Percentiles rank a stretch among this genome's conserved stretches.
phyloP scores from a whole-genome alignment of 2,329 filamentous ascomycete species.

The Blastomyces gilchristii region DNA sequence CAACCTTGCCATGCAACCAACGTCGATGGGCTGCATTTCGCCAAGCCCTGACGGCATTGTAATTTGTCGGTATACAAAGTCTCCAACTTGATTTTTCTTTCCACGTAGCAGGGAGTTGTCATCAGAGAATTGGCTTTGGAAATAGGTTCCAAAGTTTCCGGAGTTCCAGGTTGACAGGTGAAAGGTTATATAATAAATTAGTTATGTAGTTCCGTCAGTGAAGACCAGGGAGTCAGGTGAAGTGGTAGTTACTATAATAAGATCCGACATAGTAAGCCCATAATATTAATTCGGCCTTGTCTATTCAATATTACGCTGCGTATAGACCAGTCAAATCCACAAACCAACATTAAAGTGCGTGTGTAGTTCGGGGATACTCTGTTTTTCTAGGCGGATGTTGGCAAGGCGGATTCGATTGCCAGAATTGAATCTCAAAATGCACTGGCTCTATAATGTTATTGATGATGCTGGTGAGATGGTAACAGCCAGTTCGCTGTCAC shows the following conservation, averaged over 20 bases:
- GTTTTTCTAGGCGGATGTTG: background rate
- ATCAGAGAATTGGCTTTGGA: no score
- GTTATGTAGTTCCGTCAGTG: no score
- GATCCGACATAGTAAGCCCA: background rate
- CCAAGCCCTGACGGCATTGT: background rate
- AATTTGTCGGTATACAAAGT: background rate
- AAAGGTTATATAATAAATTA: no score
- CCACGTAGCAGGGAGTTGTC: no score
- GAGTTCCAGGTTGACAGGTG: no score
- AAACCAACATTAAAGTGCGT: background rate
- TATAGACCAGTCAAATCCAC: background rate
- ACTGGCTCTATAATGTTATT: background rate
- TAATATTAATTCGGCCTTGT: background rate
- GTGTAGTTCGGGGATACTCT: background rate
- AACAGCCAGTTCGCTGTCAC: background rate
- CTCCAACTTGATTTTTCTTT: background rate
- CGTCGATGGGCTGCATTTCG: background rate
- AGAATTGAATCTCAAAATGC: background rate
- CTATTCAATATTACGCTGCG: background rate
- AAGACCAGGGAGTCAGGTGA: no score
- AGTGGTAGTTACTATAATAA: no score
- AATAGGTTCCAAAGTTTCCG: no score
- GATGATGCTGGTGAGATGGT: background rate
- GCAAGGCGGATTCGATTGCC: background rate
- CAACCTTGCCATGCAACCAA: background rate